Conservation (phyloP, 225 moss, liverwort and hornwort species). For the Rhytidiadelphus loreus region DNA sequence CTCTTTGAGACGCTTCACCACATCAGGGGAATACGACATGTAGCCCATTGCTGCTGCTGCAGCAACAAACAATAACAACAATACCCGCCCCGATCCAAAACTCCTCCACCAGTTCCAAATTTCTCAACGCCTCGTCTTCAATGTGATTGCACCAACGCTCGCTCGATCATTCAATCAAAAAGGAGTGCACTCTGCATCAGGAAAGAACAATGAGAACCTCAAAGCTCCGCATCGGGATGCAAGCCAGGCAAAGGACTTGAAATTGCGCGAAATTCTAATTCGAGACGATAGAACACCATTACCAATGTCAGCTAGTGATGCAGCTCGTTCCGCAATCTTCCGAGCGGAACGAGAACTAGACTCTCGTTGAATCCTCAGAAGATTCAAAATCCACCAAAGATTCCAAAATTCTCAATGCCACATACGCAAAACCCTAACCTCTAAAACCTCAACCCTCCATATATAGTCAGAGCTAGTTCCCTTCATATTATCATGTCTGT, state of each 20-base stretch:
- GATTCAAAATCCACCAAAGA: background rate
- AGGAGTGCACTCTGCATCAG: background rate
- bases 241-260: background rate
- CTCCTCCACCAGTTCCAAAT: background rate
- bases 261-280: background rate
- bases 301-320: background rate
- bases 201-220: background rate
- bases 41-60: conserved; percentile 14
- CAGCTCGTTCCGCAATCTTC: background rate
- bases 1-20: conserved; percentile 40
- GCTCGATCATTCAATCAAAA: background rate
- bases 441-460: background rate
- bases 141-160: background rate
- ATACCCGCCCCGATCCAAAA: background rate
- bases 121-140: background rate
- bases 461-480: background rate
- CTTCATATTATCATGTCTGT: background rate
- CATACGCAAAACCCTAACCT: background rate
- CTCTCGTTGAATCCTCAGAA: background rate
- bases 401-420: background rate
- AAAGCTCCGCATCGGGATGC: too few species aligned
- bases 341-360: too few species aligned
- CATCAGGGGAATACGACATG: conserved; percentile 11
- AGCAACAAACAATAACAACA: background rate
- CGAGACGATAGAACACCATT: background rate